Conservation (phyloP, 768 basidiomycete species). For the Kwoniella europaea region DNA sequence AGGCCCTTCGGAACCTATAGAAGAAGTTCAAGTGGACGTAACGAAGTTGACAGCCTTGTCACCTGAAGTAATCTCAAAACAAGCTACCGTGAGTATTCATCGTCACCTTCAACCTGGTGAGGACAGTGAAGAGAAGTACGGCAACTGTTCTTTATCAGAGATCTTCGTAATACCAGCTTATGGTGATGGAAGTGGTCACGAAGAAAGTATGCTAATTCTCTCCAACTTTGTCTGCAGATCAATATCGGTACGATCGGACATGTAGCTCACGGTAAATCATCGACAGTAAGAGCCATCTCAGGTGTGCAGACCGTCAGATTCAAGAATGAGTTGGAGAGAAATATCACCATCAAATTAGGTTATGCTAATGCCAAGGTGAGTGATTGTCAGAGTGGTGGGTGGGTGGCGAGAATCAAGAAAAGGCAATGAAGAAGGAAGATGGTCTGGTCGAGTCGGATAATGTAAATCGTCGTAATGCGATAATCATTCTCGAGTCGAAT, state of each 20-base stretch:
- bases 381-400: not conserved
- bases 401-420: constrained; percentile 5
- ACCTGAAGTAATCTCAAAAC: constrained; percentile 61
- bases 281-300: constrained; percentile 95
- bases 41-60: constrained; percentile 78
- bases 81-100: constrained; percentile 70
- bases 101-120: not conserved
- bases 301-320: constrained; percentile 98
- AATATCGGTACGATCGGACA: constrained; percentile 87
- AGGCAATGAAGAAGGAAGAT: not conserved
- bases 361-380: constrained; percentile 97
- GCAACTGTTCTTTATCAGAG: too few species aligned
- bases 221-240: constrained; percentile 7
- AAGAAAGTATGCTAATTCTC: constrained; percentile 6
- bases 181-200: too few species aligned
- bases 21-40: constrained; percentile 72
- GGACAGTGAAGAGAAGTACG: too few species aligned
- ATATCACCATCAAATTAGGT: constrained; percentile 99
- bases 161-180: too few species aligned
- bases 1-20: constrained; percentile 27
- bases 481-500: not conserved
- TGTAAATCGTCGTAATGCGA: not conserved
- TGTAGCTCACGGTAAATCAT: constrained; percentile 70
- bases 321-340: constrained; percentile 98
- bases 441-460: not conserved